Base-by-base conservation (phyloP, 106 monocot species). In the Alisma plantagoaquatica region DNA sequence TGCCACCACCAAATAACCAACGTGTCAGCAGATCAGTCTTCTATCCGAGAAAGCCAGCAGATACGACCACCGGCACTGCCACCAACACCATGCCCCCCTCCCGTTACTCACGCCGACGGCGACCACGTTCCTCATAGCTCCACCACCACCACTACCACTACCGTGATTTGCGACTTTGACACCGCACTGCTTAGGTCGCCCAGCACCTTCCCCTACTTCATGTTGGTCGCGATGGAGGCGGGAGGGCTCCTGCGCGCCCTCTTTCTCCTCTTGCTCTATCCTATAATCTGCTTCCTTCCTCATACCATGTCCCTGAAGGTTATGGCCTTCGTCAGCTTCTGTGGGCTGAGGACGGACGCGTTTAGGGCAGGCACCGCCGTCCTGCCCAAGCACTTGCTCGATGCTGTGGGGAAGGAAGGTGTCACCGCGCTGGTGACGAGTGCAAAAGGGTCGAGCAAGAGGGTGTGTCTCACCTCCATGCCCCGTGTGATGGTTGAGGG, bases 161-260 rank as follows among this genome's bases (percentile, higher is more conserved):
- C 78, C 43, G 15, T 83, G 8, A 57, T 83, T 10, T 33, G 70
- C 23, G 80, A 90, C 19, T 56, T 90, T 30, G 84, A 90, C 41
- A 71, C 77, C n/a, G 66, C 59, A 3, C 53, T 90, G 0, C 64
- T 90, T 2, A 56, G 68, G 28, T 71, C 76, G 2, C 42, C 70
- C 2, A 74, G 71, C 33, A 62, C 57, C 42, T 90, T 84, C 62
- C 80, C 83, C 21, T 90, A 90, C 77, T 84, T 90, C 74, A 83
- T 90, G 90, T 51, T 80, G 30, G 83, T 84, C 29, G 90, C 90
- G 16, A 17, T 90, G 29, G 90, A 90, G 49, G 79, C 63, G 9
- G 90, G 90, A 18, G 43, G 74, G 43, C 57, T 77, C 30, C 16
- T 80, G 1, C 70, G 90, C 25, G 83, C 69, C 1, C 53, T 90